Evolutionary conservation across 2,329 filamentous ascomycete genomes (phyloP), one percentile per base, ranked within the genome.

Genomic region (Fusarium denticulatum): DNA sequence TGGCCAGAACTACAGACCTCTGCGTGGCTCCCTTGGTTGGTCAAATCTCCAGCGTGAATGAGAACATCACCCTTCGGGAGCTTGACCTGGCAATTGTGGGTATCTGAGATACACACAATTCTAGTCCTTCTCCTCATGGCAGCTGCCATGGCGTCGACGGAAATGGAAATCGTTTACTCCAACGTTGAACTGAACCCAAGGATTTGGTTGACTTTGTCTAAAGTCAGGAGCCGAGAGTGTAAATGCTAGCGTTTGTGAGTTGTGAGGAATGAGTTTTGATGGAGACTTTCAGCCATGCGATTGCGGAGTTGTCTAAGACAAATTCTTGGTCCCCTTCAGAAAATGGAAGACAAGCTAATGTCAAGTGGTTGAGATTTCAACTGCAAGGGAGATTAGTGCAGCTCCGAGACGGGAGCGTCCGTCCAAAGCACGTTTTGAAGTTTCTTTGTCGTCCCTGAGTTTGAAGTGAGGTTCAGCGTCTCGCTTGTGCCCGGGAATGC

Each of bases 61-160:
- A 95, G 85, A 14, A 95, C 88, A 79, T 95, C 92, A 45, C 93
- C 93, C 28, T 86, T 86, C 1, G 93, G 93, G 3, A 94, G 86
- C 75, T 89, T 91, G 74, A 88, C 85, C 6, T 86, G 86, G 73
- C 85, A 86, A 79, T 93, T 93, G 81, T 95, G 92, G 5, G 92
- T 95, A 81, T 95, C 93, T 8, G 93, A 93, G 63, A 95, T 87
- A 82, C 92, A 94, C 59, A 95, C 91, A 64, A 95, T 87, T 68
- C 92, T 88, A 11, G 92, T 91, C 71, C 87, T 83, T 59, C 86
- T 74, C 50, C 63, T 60, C 69, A 61, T 69, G n/a, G 46, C 52
- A 22, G 56, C 49, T 57, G 73, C 56, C 72, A 76, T 76, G 46
- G 47, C 49, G 72, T 42, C 60, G 28, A 47, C 61, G 45, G 64